These are phyloP conservation scores for Salicornia ramosissima DNA, from an alignment of 148 eudicot species.

Conservation along the genomic window DNA sequence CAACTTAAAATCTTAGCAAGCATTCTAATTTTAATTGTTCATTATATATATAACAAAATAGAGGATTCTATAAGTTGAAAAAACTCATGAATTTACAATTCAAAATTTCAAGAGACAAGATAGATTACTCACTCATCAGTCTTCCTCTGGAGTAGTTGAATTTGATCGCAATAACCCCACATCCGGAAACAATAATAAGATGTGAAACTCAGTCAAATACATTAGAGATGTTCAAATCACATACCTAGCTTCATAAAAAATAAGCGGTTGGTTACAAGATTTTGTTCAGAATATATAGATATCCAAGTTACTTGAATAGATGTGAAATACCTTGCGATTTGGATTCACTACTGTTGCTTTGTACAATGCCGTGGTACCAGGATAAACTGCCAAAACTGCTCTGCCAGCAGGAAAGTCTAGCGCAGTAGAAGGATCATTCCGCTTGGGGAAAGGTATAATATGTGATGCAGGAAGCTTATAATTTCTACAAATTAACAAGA, in stretches of 20 bases:
- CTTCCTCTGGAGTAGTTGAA: conserved; percentile 57
- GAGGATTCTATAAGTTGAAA: neutral
- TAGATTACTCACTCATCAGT: conserved; percentile 80
- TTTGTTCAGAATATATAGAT: neutral
- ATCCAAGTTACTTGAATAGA: neutral
- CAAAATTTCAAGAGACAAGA: conserved; percentile 9
- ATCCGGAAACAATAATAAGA: conserved; percentile 26
- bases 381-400: conserved; percentile 93
- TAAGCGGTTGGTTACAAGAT: neutral
- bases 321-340: conserved; percentile 63
- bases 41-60: neutral
- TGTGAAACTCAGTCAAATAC: conserved; percentile 25
- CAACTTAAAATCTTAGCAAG: too few relatives aligned
- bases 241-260: neutral
- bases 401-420: conserved; percentile 72
- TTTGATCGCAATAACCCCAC: conserved; percentile 13
- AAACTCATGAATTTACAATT: neutral
- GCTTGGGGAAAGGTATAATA: conserved; percentile 89
- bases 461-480: conserved; percentile 76
- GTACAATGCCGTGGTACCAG: conserved; percentile 89
- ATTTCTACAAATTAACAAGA: conserved; percentile 46
- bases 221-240: neutral
- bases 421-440: conserved; percentile 58
- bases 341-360: conserved; percentile 86
- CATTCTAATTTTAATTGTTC: too few relatives aligned